Evolutionary conservation across 2,329 filamentous ascomycete species (phyloP), one percentile per base, ranked within the genome.

Genomic region (Epichloe sibirici): DNA sequence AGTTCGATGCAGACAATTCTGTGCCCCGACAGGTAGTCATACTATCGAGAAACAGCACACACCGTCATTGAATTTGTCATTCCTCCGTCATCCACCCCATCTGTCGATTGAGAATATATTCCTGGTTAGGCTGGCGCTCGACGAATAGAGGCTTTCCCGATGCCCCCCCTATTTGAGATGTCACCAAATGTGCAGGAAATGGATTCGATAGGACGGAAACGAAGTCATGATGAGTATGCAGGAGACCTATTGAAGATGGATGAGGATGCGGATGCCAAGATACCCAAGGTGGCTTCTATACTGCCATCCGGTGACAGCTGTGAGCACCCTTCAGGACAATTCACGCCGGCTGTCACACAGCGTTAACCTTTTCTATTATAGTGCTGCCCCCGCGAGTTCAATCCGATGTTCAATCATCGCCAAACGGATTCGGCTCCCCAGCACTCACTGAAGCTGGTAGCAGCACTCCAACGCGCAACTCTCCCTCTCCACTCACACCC

Each of bases 171-270:
- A 28, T 64, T 70, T 45, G 66, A 70, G 51, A 67, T 76, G 61
- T 73, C 75, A 17, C 63, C 69, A 12, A 78, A 78, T 55, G 67
- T 75, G 34, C 69, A 71, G 61, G 72, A 75, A 59, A 63, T 68
- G 25, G 72, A 75, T 49, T 58, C 63, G 21, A 64, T 63, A 31
- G 64, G 66, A 47, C 67, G 70, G 49, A 78, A 79, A 62, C 65
- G 74, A 54, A 71, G 65, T 43, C 73, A 76, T 57, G 67, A 73
- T 42, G 71, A 76, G 35, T 77, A 69, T 55, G 58, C 69, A 3
- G 66, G 63, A 9, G 63, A 70, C 25, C 55, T 64, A 23, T 50
- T 61, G n/a, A 62, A 62, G 50, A 48, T 56, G 25, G 61, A 66
- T 21, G 49, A 50, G 3, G 54, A 53, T 1, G 52, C 52, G 17